These are phyloP conservation scores for Nicotiana otophora DNA, from an alignment of 257 asterid genomes.

Conservation along the genomic window DNA sequence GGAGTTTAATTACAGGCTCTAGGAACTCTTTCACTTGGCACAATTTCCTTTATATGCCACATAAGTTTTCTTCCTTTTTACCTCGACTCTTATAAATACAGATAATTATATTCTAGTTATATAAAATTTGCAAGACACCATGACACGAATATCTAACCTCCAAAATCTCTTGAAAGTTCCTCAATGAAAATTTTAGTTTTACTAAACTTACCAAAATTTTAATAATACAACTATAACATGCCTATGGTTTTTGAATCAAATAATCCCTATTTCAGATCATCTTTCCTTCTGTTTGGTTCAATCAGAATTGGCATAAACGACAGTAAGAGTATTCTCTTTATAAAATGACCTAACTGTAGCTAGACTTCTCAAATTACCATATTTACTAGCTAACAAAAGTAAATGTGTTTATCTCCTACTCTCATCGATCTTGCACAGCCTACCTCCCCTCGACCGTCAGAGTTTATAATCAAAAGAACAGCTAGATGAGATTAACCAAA, in stretches of 20 bases:
- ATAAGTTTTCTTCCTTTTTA: background rate
- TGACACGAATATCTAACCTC: background rate
- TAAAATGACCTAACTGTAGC: background rate
- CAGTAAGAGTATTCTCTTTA: background rate
- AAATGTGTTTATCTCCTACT: background rate
- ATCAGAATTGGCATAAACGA: background rate
- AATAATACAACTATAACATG: background rate
- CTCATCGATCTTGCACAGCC: background rate
- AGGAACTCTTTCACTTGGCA: background rate
- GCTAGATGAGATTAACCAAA: background rate
- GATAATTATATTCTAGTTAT: background rate
- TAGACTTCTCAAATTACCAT: background rate
- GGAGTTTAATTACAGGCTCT: background rate
- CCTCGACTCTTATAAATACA: background rate
- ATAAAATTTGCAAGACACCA: background rate
- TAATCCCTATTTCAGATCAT: background rate
- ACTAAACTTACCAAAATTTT: background rate
- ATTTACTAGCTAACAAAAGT: background rate
- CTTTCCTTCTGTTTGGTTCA: background rate
- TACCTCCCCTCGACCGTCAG: background rate
- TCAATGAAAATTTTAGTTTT: background rate
- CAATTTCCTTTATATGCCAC: background rate
- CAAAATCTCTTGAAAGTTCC: background rate
- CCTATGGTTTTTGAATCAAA: background rate
- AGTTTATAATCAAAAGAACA: background rate